Evolutionary conservation across 2,329 filamentous ascomycete species (phyloP).

Genomic region (Aspergillus tanneri): DNA sequence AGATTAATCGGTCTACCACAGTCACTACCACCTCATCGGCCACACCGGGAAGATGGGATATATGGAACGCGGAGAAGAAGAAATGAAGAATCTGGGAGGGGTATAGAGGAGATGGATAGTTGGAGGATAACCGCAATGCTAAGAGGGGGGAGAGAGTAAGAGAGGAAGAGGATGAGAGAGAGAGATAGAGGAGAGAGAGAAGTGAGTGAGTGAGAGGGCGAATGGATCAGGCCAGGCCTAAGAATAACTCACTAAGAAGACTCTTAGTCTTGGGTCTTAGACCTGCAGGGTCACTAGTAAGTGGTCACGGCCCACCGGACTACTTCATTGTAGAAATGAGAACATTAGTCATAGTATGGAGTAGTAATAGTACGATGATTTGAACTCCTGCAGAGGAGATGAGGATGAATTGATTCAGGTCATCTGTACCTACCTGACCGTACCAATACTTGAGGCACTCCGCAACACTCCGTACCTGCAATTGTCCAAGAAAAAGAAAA

Average conservation of each 20-base stretch:
- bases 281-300: conserved; percentile 15
- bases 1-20: too few relatives aligned
- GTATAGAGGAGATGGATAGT: background rate
- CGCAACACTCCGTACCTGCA: too few relatives aligned
- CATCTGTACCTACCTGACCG: too few relatives aligned
- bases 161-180: background rate
- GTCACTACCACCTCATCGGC: too few relatives aligned
- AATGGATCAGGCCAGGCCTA: conserved; percentile 18
- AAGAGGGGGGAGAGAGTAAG: background rate
- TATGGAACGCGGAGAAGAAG: background rate
- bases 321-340: background rate
- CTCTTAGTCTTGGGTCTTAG: too few relatives aligned
- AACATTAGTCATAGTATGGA: background rate
- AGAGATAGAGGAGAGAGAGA: conserved; percentile 3
- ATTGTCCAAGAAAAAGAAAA: too few relatives aligned
- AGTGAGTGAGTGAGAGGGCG: conserved; percentile 1
- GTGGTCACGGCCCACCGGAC: background rate
- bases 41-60: too few relatives aligned
- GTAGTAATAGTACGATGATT: background rate
- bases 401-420: too few relatives aligned
- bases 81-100: background rate
- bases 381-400: too few relatives aligned
- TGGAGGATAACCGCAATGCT: background rate
- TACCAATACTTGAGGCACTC: too few relatives aligned
- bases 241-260: too few relatives aligned